Percentiles rank a stretch among this genome's conserved stretches.
phyloP scores from a whole-genome alignment of 345 rosid genomes.

The Stellera chamaejasme region DNA sequence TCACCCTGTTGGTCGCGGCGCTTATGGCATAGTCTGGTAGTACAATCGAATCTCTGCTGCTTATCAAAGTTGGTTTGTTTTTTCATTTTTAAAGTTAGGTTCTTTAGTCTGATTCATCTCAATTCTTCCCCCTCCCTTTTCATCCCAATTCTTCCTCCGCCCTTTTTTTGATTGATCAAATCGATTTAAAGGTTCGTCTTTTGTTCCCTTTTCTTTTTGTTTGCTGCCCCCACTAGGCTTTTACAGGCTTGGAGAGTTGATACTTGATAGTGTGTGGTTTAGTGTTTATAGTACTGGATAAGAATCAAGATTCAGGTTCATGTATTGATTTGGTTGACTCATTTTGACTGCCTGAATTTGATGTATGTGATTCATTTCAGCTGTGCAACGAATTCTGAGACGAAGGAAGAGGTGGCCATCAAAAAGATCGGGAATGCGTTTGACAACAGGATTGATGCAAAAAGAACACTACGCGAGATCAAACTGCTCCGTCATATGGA shows the following conservation, averaged over 20 bases:
- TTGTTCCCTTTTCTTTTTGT: too few species aligned
- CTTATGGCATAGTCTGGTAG: slow-evolving; percentile 90
- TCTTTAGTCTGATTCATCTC: neutral
- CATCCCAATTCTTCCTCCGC: neutral
- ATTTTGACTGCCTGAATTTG: neutral
- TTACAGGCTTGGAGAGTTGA: too few species aligned
- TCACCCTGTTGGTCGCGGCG: slow-evolving; percentile 81
- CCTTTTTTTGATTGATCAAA: neutral
- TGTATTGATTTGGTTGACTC: neutral
- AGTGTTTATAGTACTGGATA: too few species aligned
- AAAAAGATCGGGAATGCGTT: slow-evolving; percentile 92
- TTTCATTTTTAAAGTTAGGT: neutral
- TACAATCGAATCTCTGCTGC: slow-evolving; percentile 1
- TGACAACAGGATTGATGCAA: slow-evolving; percentile 86
- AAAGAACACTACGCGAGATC: slow-evolving; percentile 86
- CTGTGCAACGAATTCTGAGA: slow-evolving; percentile 69
- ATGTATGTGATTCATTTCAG: slow-evolving; percentile 23
- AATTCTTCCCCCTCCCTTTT: neutral
- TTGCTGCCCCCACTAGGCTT: too few species aligned
- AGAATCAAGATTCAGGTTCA: neutral
- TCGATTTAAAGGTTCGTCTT: too few species aligned
- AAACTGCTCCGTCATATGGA: slow-evolving; percentile 89
- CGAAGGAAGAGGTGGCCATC: slow-evolving; percentile 80
- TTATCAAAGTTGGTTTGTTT: neutral
- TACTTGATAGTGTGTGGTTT: too few species aligned